Conservation (phyloP, 192 early-diverging fungal genomes). For the Coemansia sp. region DNA sequence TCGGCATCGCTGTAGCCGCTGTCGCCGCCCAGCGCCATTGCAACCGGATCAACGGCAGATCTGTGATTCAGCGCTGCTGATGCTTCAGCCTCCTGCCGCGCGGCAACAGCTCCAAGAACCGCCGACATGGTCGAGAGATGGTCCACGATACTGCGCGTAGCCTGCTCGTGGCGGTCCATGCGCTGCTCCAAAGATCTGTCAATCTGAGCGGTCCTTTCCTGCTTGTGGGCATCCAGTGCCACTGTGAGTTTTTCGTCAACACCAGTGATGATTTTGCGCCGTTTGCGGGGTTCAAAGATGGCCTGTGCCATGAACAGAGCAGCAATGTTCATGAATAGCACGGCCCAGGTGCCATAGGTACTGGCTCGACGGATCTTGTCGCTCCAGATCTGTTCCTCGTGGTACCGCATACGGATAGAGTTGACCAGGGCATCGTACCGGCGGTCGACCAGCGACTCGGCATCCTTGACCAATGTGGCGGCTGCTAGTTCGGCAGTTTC, state of each 20-base stretch:
- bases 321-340: constrained; percentile 66
- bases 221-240: constrained; percentile 55
- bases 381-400: constrained; percentile 84
- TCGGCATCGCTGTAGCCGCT: constrained; percentile 38
- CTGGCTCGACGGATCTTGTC: constrained; percentile 79
- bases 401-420: constrained; percentile 75
- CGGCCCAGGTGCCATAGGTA: constrained; percentile 75
- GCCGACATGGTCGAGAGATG: constrained; percentile 23
- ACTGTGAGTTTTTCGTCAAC: constrained; percentile 62
- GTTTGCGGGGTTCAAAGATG: constrained; percentile 71
- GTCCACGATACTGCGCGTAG: constrained; percentile 11
- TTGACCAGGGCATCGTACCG: constrained; percentile 63
- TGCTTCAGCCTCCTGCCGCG: constrained; percentile 21
- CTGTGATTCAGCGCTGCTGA: not conserved
- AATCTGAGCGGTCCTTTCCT: constrained; percentile 7
- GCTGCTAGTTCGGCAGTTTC: constrained; percentile 54
- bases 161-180: constrained; percentile 19
- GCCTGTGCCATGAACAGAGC: constrained; percentile 70
- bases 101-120: constrained; percentile 15
- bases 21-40: constrained; percentile 3
- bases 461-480: constrained; percentile 53
- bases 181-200: not conserved
- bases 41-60: not conserved
- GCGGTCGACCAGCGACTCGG: constrained; percentile 64
- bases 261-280: constrained; percentile 63